Evolutionary conservation across 106 monocot genomes (phyloP).

Genomic region (Dioscorea zingiberensis): DNA sequence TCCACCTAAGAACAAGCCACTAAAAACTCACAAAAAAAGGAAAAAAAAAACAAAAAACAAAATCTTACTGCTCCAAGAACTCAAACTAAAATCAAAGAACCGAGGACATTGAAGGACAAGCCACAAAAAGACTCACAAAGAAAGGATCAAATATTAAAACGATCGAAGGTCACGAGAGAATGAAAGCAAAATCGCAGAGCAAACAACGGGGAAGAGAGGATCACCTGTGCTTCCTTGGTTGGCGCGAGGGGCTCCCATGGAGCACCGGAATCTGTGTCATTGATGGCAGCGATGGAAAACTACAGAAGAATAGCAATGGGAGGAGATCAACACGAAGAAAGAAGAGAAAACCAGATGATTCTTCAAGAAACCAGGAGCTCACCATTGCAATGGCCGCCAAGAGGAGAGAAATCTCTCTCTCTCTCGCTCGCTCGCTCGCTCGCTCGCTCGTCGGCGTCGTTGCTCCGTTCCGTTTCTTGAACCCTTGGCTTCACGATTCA

Average conservation of each 20-base stretch:
- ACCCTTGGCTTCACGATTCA: neutral
- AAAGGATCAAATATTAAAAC: neutral
- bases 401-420: slow-evolving; percentile 3
- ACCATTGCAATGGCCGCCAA: neutral
- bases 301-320: slow-evolving; percentile 2
- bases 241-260: slow-evolving; percentile 92
- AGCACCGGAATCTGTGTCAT: slow-evolving; percentile 60
- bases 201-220: neutral
- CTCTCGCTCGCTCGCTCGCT: neutral
- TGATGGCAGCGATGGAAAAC: slow-evolving; percentile 98
- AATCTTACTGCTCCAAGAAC: neutral
- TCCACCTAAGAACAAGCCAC: no score
- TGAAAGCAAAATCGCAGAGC: neutral
- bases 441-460: neutral
- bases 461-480: neutral
- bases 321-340: neutral
- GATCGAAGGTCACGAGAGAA: neutral
- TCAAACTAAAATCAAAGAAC: no score
- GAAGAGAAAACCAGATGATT: neutral
- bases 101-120: neutral
- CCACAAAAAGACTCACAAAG: neutral
- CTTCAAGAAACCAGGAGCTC: neutral
- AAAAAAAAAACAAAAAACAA: neutral
- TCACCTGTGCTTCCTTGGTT: slow-evolving; percentile 87
- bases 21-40: no score